Conservation (phyloP, 306 rosid species). For the Hippophae tibetana region DNA sequence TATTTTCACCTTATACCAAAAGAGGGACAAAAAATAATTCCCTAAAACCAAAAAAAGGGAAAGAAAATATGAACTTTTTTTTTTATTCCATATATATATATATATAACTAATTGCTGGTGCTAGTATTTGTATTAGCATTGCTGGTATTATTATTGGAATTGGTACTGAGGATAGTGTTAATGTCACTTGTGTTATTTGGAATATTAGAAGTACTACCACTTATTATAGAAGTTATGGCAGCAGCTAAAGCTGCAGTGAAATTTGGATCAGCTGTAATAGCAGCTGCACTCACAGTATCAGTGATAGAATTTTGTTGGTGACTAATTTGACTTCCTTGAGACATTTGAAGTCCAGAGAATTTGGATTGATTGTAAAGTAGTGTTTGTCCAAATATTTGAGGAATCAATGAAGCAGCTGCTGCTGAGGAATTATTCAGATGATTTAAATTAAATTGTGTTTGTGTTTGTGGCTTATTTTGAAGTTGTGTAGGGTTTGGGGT, state of each 20-base stretch:
- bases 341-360: slow-evolving; percentile 60
- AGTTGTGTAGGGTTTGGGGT: slow-evolving; percentile 42
- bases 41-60: neutral
- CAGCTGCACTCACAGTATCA: slow-evolving; percentile 35
- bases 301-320: slow-evolving; percentile 11
- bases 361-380: slow-evolving; percentile 50
- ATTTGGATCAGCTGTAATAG: slow-evolving; percentile 39
- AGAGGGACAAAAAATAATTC: neutral
- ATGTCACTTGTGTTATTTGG: slow-evolving; percentile 12
- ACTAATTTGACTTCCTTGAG: slow-evolving; percentile 23
- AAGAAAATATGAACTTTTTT: neutral
- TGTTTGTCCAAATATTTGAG: slow-evolving; percentile 49
- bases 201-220: slow-evolving; percentile 17
- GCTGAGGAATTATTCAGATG: slow-evolving; percentile 15
- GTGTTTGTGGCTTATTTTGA: slow-evolving; percentile 21
- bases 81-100: too few relatives aligned
- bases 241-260: slow-evolving; percentile 15
- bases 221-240: slow-evolving; percentile 31
- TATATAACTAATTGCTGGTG: slow-evolving; percentile 14
- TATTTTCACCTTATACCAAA: slow-evolving; percentile 5
- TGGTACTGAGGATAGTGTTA: slow-evolving; percentile 7
- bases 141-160: neutral
- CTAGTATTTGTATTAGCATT: neutral
- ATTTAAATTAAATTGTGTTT: slow-evolving; percentile 41
- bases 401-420: slow-evolving; percentile 26